Percentiles rank a stretch among this genome's conserved stretches.
phyloP scores from a whole-genome alignment of 768 basidiomycete species.

The Epithele typhae region DNA sequence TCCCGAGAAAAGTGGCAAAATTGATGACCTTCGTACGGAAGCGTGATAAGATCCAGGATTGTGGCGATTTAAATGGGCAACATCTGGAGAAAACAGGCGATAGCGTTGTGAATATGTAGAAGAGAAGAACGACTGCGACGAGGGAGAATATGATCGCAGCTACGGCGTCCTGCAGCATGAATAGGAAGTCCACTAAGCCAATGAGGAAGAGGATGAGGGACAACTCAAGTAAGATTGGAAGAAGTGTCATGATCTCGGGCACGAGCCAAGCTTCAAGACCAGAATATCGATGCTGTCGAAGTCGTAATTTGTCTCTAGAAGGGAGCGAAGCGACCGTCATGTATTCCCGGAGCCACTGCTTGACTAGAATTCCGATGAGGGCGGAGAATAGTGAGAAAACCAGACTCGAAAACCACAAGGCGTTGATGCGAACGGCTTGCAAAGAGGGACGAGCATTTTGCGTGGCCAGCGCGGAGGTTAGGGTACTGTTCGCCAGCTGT shows the following conservation, averaged over 20 bases:
- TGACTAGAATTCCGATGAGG: conserved; percentile 14
- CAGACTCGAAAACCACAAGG: conserved; percentile 16
- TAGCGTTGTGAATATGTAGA: conserved; percentile 10
- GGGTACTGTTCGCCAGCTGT: not conserved
- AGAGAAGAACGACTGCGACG: conserved; percentile 1
- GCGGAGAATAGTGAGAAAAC: conserved; percentile 13
- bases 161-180: conserved; percentile 9
- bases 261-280: conserved; percentile 20
- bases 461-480: too few relatives aligned
- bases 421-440: conserved; percentile 9
- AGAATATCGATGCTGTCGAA: conserved; percentile 17
- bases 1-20: not conserved
- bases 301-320: conserved; percentile 10
- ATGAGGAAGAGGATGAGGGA: conserved; percentile 16
- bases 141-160: conserved; percentile 8
- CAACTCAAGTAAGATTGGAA: conserved; percentile 13
- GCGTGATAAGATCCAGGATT: not conserved
- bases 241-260: conserved; percentile 17
- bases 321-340: conserved; percentile 1
- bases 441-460: conserved; percentile 1
- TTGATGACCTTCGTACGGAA: not conserved
- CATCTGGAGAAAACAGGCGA: conserved; percentile 2
- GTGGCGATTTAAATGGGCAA: conserved; percentile 9
- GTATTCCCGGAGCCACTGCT: conserved; percentile 15
- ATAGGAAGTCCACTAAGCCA: conserved; percentile 20